Evolutionary conservation across 805 yeast species (phyloP).

Genomic region (Schizosaccharomyces octosporus): DNA sequence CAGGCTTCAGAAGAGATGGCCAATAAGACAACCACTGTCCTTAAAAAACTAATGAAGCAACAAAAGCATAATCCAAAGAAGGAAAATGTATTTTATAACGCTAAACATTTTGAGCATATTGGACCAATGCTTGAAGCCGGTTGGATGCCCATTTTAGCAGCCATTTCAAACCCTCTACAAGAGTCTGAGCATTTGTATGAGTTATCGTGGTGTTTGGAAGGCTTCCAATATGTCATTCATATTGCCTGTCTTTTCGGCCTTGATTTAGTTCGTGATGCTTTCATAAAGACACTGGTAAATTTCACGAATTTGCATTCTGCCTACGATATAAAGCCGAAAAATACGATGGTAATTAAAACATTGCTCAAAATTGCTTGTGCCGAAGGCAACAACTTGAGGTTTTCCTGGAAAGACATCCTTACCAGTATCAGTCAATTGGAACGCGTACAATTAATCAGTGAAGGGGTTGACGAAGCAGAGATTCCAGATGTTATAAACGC

Average conservation of each 20-base stretch:
- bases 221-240: conserved; percentile 56
- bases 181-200: conserved; percentile 57
- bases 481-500: conserved; percentile 73
- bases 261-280: conserved; percentile 67
- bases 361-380: conserved; percentile 51
- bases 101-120: conserved; percentile 72
- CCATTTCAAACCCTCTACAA: conserved; percentile 77
- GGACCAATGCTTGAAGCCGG: conserved; percentile 76
- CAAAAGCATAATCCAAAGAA: conserved; percentile 4
- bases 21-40: conserved; percentile 62
- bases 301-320: conserved; percentile 60
- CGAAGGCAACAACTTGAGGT: conserved; percentile 51
- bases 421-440: conserved; percentile 75
- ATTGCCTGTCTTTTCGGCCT: conserved; percentile 66
- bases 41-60: conserved; percentile 33
- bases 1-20: conserved; percentile 86
- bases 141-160: conserved; percentile 95
- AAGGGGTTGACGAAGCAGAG: conserved; percentile 60
- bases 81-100: conserved; percentile 39
- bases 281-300: conserved; percentile 71
- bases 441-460: conserved; percentile 62
- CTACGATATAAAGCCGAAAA: conserved; percentile 53
- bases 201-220: conserved; percentile 44
- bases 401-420: conserved; percentile 68
- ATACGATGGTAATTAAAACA: conserved; percentile 53